Evolutionary conservation across 768 basidiomycete species (phyloP), one percentile per base, ranked within the genome.

Genomic region (Serendipita sp.): DNA sequence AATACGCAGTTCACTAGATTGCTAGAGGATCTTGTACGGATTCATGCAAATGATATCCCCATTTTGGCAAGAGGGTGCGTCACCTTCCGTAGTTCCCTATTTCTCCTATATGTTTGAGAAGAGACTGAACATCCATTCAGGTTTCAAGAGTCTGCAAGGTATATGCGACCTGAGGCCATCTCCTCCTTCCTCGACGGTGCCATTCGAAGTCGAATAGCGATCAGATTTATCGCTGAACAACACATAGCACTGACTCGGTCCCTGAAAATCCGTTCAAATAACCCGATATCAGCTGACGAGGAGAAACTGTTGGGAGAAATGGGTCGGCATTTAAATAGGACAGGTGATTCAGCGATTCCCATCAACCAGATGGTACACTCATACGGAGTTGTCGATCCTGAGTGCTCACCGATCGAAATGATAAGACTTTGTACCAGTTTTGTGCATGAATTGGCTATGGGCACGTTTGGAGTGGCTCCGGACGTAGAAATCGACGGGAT

Each of bases 221-320:
- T 93, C 33, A 84, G 91, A 37, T 76, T 94, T 64, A 88, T 93
- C 66, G 91, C 90, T 44, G 91, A 94, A 72, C 91, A 94, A 69
- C 91, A 94, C 71, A 88, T 94, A 43, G 83, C 88, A 6, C 77
- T 94, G 46, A 87, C 91, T 1, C 83, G 82, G 64, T 84, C 84
- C 1, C 71, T 91, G 75, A 78, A 52, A 73, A 76, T 40, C 75
- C 72, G 37, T 70, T 77, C 31, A 68, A 76, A 83, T 68, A 77
- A 52, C 31, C n/a, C 48, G n/a, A 52, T 2, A 40, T 13, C 13
- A 40, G 13, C 40, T 13, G 13, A 40, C 40, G 13, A 40, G 40
- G 40, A 40, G 2, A 40, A 6, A 6, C 36, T 60, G 8, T 27
- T 34, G 34, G 66, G 23, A 44, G 62, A 2, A 37, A 36, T 48